These are phyloP conservation scores for Salix purpurea DNA, from an alignment of 345 rosid species.

Conservation along the genomic window DNA sequence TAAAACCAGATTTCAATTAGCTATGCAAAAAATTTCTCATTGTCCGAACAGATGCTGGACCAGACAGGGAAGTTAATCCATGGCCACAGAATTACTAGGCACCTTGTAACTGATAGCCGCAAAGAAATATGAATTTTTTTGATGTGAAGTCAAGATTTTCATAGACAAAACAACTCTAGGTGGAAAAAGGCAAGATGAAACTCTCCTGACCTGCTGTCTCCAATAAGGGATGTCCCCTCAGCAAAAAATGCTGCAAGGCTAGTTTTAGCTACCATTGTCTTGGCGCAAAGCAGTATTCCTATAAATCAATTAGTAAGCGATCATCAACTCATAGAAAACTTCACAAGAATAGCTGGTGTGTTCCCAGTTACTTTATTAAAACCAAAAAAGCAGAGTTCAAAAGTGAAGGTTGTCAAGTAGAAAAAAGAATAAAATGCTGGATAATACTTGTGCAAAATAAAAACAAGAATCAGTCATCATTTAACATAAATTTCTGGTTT, in stretches of 20 bases:
- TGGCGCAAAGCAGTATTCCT: slow-evolving; percentile 91
- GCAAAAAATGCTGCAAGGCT: slow-evolving; percentile 73
- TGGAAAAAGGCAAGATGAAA: not conserved
- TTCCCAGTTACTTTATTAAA: not conserved
- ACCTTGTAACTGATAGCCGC: not conserved
- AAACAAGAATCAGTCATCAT: not conserved
- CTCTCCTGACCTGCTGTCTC: slow-evolving; percentile 40
- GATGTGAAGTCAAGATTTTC: not conserved
- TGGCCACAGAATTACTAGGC: not conserved
- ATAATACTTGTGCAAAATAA: not conserved
- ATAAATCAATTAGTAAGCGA: slow-evolving; percentile 14
- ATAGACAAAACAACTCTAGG: not conserved
- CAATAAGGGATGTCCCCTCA: slow-evolving; percentile 66
- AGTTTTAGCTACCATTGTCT: slow-evolving; percentile 77
- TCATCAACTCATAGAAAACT: slow-evolving; percentile 11
- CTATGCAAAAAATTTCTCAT: not conserved
- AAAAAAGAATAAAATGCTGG: not conserved
- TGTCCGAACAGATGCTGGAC: not conserved
- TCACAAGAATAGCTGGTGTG: not conserved
- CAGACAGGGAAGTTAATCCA: not conserved
- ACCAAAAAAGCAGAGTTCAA: not conserved
- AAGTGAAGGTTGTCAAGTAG: not conserved
- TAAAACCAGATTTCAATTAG: not conserved
- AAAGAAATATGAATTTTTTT: not conserved
- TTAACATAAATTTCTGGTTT: not conserved